Evolutionary conservation across 106 monocot species (phyloP), one percentile per base, ranked within the genome.

Genomic region (Cymbidium sinense): DNA sequence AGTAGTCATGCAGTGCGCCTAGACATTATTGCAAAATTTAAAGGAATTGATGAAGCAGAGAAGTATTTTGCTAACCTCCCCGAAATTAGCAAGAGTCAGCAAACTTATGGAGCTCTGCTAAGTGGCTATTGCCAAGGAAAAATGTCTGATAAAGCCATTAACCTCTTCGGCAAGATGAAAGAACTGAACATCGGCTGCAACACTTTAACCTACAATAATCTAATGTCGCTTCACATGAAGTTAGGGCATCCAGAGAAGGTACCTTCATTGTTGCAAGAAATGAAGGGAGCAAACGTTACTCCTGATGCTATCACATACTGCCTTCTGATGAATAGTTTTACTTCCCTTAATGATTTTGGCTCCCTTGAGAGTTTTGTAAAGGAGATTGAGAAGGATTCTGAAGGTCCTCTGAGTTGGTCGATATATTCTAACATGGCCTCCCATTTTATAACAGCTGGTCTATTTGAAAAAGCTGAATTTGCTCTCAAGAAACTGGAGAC

Each of bases 401-500:
- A 70, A 77, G 67, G 71, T 19, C 9, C 33, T 2, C 4, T 79
- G 8, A 47, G 79, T 12, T 90, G 90, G 90, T 35, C 74, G 11
- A 18, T 80, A 28, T 90, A 81, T 33, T 75, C 85, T 51, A 85
- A 67, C 51, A 18, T 85, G 77, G 90, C 90, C 74, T 73, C 34
- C 70, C 82, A 4, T 55, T 87, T 64, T 94, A 89, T 76, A 82
- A 75, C 58, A 47, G 72, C 84, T 17, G 91, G 84, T 18, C 27
- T 80, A 29, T 67, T 79, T 30, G 35, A 84, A 43, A 88, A 89
- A 79, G 80, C 94, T 4, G 79, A 86, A 41, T 87, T 80, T n/a
- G 70, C 78, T 75, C 87, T 91, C 12, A 87, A 87, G 72, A 87
- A 50, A 50, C 79, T 89, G 50, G 91, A 94, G 79, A 75, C 81